phyloP scores from a whole-genome alignment of 257 asterid genomes.

The Ligustrum vulgare region DNA sequence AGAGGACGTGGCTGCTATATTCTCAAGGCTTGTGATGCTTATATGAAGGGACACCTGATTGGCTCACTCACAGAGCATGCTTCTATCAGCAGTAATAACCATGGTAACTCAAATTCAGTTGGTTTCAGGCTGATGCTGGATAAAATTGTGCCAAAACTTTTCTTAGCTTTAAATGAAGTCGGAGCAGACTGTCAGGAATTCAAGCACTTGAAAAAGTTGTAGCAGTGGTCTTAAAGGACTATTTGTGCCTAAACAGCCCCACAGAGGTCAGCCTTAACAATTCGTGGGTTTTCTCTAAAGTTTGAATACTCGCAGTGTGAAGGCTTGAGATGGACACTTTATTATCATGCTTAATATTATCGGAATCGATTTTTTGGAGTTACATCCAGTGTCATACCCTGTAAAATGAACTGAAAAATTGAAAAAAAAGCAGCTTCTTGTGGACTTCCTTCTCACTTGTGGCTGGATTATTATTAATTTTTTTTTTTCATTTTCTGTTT shows the following conservation, averaged over 20 bases:
- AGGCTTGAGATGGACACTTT: not conserved
- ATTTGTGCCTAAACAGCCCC: conserved; percentile 15
- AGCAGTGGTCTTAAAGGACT: conserved; percentile 32
- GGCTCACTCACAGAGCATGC: conserved; percentile 84
- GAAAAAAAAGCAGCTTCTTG: conserved; percentile 23
- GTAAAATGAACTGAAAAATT: conserved; percentile 24
- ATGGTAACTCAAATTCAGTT: conserved; percentile 63
- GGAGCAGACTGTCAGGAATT: conserved; percentile 82
- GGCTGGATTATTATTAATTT: not conserved
- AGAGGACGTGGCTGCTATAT: conserved; percentile 78
- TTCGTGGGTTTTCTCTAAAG: not conserved
- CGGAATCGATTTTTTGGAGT: conserved; percentile 13
- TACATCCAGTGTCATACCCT: conserved; percentile 17
- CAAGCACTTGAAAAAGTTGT: conserved; percentile 48
- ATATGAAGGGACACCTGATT: conserved; percentile 85
- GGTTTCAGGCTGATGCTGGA: conserved; percentile 95
- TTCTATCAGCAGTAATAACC: conserved; percentile 33
- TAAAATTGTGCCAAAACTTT: conserved; percentile 78
- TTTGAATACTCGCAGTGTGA: not conserved
- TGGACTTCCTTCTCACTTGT: conserved; percentile 16
- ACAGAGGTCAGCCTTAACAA: conserved; percentile 28
- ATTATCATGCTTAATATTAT: not conserved
- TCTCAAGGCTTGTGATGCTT: conserved; percentile 93
- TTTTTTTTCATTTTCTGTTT: not conserved
- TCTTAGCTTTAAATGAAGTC: conserved; percentile 49